Base-by-base conservation (phyloP, 768 basidiomycete genomes). In the Kondoa malvinella region DNA sequence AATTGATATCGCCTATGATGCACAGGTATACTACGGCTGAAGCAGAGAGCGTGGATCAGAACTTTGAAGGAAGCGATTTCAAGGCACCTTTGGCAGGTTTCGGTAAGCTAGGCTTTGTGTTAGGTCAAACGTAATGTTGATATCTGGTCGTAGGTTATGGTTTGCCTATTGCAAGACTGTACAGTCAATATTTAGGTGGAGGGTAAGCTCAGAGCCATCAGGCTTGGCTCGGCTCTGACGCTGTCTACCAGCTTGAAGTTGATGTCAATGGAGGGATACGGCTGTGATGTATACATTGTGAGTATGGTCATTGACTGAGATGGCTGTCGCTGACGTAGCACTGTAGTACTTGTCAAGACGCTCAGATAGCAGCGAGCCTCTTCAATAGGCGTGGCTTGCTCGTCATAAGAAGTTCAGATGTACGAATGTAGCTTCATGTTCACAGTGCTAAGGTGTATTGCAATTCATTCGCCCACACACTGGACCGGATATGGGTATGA, bases 81-180 rank as follows among this genome's bases (percentile, higher is more conserved):
- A 87, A 90, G 76, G 94, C 94, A 1, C 94, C 94, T 0, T 92
- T 97, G 91, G 94, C 94, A 40, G 94, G 95, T 40, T 67, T 34
- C 33, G 65, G 40, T 50, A 21, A 50, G 40, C 31, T 56, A n/a
- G 2, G 31, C n/a, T n/a, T 57, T 2, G 27, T n/a, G 1, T 2
- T 33, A 8, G 4, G 4, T 30, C 57, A 17, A 56, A 30, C 50
- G 3, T 56, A 30, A 40, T 25, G 69, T 57, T 30, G 15, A 14
- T 29, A 30, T 88, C 72, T 88, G n/a, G n/a, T n/a, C 40, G 21
- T 21, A 50, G 40, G 89, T 3, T 97, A 97, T 76, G 94, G 94
- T 0, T 76, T 97, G 3, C 94, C 94, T 1, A 80, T 99, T 25
- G 92, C 89, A 59, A 80, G 94, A 78, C 77, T 99, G 84, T 99